Percentiles rank a stretch among this genome's conserved stretches.
Conservation (phyloP, 1,284 basidiomycete species). For the Stygiomarasmius scandens region DNA sequence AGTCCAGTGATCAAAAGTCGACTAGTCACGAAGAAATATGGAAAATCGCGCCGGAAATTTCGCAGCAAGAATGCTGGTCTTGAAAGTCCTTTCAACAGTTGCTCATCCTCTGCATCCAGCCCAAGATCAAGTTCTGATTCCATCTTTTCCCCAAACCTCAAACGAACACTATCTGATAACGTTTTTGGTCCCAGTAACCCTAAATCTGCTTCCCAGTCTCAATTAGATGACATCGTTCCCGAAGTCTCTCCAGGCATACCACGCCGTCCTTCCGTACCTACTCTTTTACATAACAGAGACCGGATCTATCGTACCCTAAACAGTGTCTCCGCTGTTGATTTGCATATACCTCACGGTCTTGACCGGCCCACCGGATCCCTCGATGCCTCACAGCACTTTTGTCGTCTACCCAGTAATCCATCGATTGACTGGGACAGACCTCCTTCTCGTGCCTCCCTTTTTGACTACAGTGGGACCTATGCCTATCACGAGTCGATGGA, state of each 20-base stretch:
- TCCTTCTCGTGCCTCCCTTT: conserved; percentile 44
- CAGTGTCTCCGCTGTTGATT: conserved; percentile 11
- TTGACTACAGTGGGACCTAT: conserved; percentile 24
- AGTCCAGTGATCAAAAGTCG: conserved; percentile 12
- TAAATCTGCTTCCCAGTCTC: conserved; percentile 26
- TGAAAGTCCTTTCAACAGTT: conserved; percentile 36
- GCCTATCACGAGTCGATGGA: conserved; percentile 26
- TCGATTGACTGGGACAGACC: conserved; percentile 46
- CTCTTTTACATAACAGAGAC: conserved; percentile 16
- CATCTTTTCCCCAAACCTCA: background rate
- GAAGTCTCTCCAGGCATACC: conserved; percentile 16
- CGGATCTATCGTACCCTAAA: conserved; percentile 13
- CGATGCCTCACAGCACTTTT: conserved; percentile 14
- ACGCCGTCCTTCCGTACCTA: conserved; percentile 35
- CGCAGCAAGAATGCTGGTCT: conserved; percentile 6
- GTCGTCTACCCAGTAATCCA: conserved; percentile 19
- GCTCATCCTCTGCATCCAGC: conserved; percentile 39
- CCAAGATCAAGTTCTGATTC: background rate
- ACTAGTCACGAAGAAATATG: conserved; percentile 13
- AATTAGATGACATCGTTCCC: conserved; percentile 16
- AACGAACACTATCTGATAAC: conserved; percentile 26
- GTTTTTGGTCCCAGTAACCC: conserved; percentile 27
- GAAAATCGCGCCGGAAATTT: conserved; percentile 5
- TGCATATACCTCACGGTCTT: background rate
- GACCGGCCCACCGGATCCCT: conserved; percentile 12